phyloP scores from a whole-genome alignment of 2,329 filamentous ascomycete genomes.

The Cercospora sp. region DNA sequence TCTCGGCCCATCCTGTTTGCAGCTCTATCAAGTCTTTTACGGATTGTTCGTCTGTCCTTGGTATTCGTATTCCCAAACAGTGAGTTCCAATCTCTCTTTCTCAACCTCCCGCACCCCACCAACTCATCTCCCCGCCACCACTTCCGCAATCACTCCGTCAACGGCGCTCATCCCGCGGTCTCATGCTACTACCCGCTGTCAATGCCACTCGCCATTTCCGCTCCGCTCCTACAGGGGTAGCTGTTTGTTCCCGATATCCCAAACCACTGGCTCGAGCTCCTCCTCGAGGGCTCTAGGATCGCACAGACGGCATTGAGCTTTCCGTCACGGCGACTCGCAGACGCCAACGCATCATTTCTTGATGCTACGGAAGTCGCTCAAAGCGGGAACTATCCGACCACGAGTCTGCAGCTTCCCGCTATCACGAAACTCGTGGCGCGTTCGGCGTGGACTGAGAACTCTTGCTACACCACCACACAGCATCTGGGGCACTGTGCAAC shows the following conservation, averaged over 20 bases:
- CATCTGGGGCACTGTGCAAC: not conserved
- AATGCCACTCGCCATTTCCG: conserved; percentile 7
- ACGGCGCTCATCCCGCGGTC: not conserved
- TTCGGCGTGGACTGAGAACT: not conserved
- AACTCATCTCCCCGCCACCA: conserved; percentile 6
- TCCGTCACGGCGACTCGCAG: conserved; percentile 4
- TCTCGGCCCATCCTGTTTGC: not conserved
- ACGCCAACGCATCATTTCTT: conserved; percentile 7
- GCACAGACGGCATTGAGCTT: not conserved
- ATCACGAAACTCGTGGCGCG: conserved; percentile 5
- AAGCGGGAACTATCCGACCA: not conserved
- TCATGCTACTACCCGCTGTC: conserved; percentile 16
- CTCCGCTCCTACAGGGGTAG: not conserved
- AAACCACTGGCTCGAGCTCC: conserved; percentile 7
- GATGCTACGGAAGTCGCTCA: not conserved
- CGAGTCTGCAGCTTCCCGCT: conserved; percentile 9
- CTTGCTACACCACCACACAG: not conserved
- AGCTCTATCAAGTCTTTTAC: conserved; percentile 50
- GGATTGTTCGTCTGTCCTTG: conserved; percentile 67
- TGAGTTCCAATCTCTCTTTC: conserved; percentile 17
- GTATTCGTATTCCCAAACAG: conserved; percentile 69
- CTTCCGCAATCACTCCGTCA: not conserved
- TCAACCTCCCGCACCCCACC: not conserved
- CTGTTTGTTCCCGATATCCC: conserved; percentile 4
- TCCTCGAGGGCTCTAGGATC: conserved; percentile 1